These are phyloP conservation scores for Hippophae gyantsensis DNA, from an alignment of 306 rosid genomes.

Conservation along the genomic window DNA sequence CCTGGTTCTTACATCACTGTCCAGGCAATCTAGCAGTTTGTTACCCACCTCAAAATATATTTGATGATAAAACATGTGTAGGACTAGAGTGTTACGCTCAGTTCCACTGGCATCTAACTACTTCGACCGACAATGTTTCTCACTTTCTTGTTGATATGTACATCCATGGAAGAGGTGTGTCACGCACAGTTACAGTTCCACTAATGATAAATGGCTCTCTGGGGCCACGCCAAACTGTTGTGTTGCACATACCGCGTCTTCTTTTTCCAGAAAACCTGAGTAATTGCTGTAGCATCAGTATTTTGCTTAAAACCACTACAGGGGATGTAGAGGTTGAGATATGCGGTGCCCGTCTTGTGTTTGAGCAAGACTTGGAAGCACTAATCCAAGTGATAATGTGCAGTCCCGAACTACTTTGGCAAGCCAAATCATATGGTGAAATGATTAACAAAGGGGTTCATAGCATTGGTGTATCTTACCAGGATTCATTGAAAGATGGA, in stretches of 20 bases:
- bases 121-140: background rate
- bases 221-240: too few species aligned
- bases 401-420: background rate
- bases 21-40: background rate
- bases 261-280: too few species aligned
- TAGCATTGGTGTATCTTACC: background rate
- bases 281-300: too few species aligned
- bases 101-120: background rate
- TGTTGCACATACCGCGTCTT: too few species aligned
- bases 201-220: background rate
- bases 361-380: constrained; percentile 2
- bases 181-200: background rate
- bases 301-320: too few species aligned
- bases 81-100: background rate
- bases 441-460: too few species aligned
- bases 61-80: background rate
- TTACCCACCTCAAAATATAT: background rate
- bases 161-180: too few species aligned
- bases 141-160: background rate
- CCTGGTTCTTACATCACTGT: constrained; percentile 8
- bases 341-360: too few species aligned
- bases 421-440: background rate
- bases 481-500: background rate
- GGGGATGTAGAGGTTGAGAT: too few species aligned
- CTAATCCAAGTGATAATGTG: background rate